phyloP scores from a whole-genome alignment of 306 rosid genomes.

The Quercus engelmannii region DNA sequence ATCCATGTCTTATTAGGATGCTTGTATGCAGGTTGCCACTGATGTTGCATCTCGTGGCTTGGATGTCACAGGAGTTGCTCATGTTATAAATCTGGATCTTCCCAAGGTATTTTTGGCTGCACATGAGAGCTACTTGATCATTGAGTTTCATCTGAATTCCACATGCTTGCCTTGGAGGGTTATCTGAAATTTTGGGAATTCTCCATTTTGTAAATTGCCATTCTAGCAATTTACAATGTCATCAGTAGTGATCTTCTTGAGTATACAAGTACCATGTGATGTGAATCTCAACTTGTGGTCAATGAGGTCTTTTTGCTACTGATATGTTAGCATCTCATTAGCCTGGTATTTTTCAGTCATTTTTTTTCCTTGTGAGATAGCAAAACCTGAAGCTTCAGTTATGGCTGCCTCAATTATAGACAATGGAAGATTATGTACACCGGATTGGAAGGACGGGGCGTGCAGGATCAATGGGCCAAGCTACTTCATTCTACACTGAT shows the following conservation, averaged over 20 bases:
- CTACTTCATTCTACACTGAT: constrained; percentile 77
- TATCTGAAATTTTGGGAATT: constrained; percentile 23
- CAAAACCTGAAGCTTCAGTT: constrained; percentile 69
- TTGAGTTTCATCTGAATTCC: constrained; percentile 18
- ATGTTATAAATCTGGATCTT: constrained; percentile 86
- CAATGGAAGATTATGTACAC: constrained; percentile 94
- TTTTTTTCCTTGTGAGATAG: constrained; percentile 53
- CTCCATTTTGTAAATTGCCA: constrained; percentile 20
- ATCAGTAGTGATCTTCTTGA: background rate
- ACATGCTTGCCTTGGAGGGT: constrained; percentile 1
- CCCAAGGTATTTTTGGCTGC: constrained; percentile 63
- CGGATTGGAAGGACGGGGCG: constrained; percentile 94
- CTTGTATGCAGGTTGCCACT: constrained; percentile 66
- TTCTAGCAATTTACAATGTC: background rate
- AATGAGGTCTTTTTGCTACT: constrained; percentile 20
- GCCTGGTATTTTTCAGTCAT: constrained; percentile 47
- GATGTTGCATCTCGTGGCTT: constrained; percentile 93
- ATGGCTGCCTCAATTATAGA: constrained; percentile 83
- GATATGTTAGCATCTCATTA: constrained; percentile 40
- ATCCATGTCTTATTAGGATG: constrained; percentile 10
- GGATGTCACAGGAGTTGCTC: constrained; percentile 92
- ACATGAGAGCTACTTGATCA: constrained; percentile 8
- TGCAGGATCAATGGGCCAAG: constrained; percentile 78
- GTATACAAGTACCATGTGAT: background rate
- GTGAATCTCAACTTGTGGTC: constrained; percentile 14